Evolutionary conservation across 2,329 filamentous ascomycete species (phyloP).

Genomic region (Metarhizium brunneum): DNA sequence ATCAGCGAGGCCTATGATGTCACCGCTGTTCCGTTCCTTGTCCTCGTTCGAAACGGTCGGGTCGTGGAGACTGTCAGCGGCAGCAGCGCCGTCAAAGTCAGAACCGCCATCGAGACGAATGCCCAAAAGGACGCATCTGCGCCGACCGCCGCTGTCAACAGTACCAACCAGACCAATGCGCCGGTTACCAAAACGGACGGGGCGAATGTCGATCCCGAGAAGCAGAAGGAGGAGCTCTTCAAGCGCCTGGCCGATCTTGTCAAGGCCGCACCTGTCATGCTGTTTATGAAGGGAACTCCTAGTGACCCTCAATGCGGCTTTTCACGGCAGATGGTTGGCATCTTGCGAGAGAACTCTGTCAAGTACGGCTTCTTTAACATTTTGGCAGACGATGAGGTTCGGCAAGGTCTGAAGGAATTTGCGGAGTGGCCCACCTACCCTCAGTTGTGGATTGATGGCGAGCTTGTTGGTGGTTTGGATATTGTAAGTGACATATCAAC

Average conservation of each 20-base stretch:
- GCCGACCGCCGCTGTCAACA: constrained; percentile 25
- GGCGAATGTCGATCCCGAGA: constrained; percentile 35
- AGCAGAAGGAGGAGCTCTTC: constrained; percentile 76
- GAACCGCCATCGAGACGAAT: constrained; percentile 76
- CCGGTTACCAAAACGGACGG: constrained; percentile 32
- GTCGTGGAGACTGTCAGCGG: constrained; percentile 82
- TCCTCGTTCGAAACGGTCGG: constrained; percentile 66
- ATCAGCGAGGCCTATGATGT: constrained; percentile 90
- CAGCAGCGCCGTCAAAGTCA: constrained; percentile 78
- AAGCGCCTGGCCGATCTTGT: constrained; percentile 75
- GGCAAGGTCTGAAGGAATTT: constrained; percentile 92
- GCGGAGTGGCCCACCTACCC: constrained; percentile 99
- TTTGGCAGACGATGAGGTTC: constrained; percentile 90
- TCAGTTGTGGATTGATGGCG: constrained; percentile 84
- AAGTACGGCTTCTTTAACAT: constrained; percentile 99
- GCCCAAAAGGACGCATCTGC: constrained; percentile 39
- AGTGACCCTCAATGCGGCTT: constrained; percentile 85
- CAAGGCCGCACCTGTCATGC: constrained; percentile 93
- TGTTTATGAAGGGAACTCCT: constrained; percentile 98
- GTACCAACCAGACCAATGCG: constrained; percentile 26
- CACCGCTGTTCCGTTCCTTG: constrained; percentile 85
- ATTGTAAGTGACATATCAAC: constrained; percentile 59
- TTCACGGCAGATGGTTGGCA: constrained; percentile 76
- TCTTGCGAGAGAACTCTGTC: constrained; percentile 81
- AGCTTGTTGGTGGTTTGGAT: constrained; percentile 86